Conservation (phyloP, 2,329 filamentous ascomycete genomes). For the Aspergillus neotritici region DNA sequence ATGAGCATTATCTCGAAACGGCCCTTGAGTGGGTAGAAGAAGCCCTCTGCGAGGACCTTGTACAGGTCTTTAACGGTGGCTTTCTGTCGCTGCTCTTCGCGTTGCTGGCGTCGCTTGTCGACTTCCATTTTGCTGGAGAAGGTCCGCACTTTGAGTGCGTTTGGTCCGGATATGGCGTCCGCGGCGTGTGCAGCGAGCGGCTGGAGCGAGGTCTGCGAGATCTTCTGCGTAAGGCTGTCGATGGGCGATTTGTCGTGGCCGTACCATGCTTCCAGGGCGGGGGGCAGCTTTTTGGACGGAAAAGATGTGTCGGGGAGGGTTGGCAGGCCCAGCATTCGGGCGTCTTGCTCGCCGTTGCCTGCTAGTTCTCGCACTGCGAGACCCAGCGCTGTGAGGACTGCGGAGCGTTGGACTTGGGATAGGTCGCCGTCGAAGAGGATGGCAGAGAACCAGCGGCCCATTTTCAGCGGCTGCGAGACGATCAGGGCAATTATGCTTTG, state of each 20-base stretch:
- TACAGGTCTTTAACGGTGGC: constrained; percentile 72
- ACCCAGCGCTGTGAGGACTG: constrained; percentile 75
- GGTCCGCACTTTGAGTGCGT: constrained; percentile 79
- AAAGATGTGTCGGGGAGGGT: constrained; percentile 50
- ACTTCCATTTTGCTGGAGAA: constrained; percentile 74
- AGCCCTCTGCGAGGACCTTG: constrained; percentile 64
- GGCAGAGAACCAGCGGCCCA: constrained; percentile 78
- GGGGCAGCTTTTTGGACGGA: constrained; percentile 73
- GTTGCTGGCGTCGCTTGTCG: constrained; percentile 49
- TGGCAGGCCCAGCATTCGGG: constrained; percentile 31
- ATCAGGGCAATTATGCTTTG: constrained; percentile 79
- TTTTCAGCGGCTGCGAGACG: constrained; percentile 65
- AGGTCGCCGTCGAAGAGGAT: constrained; percentile 91
- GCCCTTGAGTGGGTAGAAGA: constrained; percentile 82
- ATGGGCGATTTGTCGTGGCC: constrained; percentile 51
- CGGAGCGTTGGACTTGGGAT: constrained; percentile 75
- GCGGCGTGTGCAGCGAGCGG: constrained; percentile 78
- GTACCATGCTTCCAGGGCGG: constrained; percentile 68
- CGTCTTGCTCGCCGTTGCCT: constrained; percentile 59
- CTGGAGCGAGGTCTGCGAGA: constrained; percentile 68
- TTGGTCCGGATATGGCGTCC: constrained; percentile 71
- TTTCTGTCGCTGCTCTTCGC: constrained; percentile 43
- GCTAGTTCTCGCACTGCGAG: constrained; percentile 78
- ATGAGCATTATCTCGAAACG: constrained; percentile 65
- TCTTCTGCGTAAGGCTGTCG: constrained; percentile 59